A percentile compares a stretch with the other conserved stretches of the same genome.
Evolutionary conservation across 2,329 filamentous ascomycete genomes (phyloP).

Genomic region (Aciculosporium take): DNA sequence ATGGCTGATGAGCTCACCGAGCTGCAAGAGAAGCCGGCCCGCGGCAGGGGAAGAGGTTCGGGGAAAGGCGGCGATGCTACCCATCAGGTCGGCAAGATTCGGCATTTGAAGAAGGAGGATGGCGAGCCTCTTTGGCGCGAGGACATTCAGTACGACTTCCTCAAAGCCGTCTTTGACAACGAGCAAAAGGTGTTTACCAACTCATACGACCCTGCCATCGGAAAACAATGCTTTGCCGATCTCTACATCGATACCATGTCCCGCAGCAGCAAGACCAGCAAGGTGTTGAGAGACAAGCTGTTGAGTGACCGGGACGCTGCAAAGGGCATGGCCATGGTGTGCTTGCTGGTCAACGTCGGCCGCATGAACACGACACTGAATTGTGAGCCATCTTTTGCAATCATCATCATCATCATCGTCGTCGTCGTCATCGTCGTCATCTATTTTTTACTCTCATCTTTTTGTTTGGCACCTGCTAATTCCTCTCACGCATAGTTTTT

Average conservation of each 20-base stretch:
- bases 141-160: slow-evolving; percentile 81
- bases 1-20: slow-evolving; percentile 31
- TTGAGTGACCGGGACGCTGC: slow-evolving; percentile 82
- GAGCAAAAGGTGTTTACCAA: slow-evolving; percentile 71
- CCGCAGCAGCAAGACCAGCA: slow-evolving; percentile 96
- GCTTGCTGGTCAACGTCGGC: slow-evolving; percentile 88
- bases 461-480: not conserved
- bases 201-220: slow-evolving; percentile 55
- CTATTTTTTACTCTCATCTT: not conserved
- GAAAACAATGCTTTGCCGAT: slow-evolving; percentile 74
- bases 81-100: slow-evolving; percentile 50
- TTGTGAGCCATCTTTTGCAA: slow-evolving; percentile 42
- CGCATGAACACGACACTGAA: slow-evolving; percentile 98
- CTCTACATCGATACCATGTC: slow-evolving; percentile 99
- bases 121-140: slow-evolving; percentile 75
- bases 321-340: slow-evolving; percentile 99
- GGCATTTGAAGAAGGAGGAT: slow-evolving; percentile 78
- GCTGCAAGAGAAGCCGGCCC: slow-evolving; percentile 24
- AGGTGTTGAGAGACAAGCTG: slow-evolving; percentile 93
- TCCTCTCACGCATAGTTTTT: slow-evolving; percentile 53
- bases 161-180: slow-evolving; percentile 67
- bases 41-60: slow-evolving; percentile 21
- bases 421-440: not conserved
- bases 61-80: slow-evolving; percentile 21
- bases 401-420: slow-evolving; percentile 4